These are phyloP conservation scores for Coprinopsis marcescibilis DNA, from an alignment of 768 basidiomycete genomes.

Conservation along the genomic window DNA sequence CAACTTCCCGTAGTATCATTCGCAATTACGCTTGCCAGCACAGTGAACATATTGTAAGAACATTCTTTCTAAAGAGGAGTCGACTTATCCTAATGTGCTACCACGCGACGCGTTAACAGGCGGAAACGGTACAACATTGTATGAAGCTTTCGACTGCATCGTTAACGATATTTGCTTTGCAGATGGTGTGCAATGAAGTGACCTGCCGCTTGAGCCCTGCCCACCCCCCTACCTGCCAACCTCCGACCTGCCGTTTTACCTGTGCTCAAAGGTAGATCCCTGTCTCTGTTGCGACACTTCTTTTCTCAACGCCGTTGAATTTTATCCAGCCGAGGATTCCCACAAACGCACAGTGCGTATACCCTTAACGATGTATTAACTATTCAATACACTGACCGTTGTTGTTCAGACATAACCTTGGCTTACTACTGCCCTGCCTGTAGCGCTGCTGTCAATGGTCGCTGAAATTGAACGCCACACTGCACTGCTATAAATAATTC, in stretches of 20 bases:
- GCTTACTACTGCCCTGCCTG: no score
- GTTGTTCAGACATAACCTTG: no score
- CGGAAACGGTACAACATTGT: no score
- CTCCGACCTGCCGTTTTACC: background rate
- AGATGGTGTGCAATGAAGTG: background rate
- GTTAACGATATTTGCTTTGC: background rate
- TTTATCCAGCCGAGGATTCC: background rate
- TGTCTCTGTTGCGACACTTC: background rate
- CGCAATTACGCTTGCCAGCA: no score
- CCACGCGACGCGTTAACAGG: no score
- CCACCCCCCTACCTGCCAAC: background rate
- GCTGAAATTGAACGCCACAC: no score
- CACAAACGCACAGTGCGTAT: background rate
- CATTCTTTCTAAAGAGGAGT: no score
- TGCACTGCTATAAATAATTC: no score
- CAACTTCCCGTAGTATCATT: no score
- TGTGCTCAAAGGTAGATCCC: background rate
- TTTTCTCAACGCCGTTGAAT: background rate
- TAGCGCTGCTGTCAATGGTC: no score
- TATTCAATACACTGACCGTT: slow-evolving; percentile 13
- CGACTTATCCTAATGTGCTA: no score
- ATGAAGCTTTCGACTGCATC: background rate
- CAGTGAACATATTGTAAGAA: no score
- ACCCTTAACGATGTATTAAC: background rate
- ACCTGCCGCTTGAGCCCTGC: background rate